A percentile compares a stretch with the other conserved stretches of the same genome.
Conservation (phyloP, 2,329 filamentous ascomycete genomes). For the Ophiosphaerella narmari region DNA sequence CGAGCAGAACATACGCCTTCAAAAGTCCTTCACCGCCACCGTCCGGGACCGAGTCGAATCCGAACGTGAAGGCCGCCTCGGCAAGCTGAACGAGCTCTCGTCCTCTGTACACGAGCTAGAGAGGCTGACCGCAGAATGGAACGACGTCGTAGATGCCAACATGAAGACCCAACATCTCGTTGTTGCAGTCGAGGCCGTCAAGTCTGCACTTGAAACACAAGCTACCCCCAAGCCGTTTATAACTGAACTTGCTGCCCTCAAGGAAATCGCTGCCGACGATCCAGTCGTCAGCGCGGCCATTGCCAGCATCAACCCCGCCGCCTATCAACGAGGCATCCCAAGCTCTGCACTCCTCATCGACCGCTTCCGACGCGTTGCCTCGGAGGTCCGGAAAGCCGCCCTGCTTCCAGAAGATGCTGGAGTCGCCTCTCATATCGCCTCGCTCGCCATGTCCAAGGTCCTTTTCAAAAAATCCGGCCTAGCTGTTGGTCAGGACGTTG, state of each 20-base stretch:
- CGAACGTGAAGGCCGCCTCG: conserved; percentile 84
- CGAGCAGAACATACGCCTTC: conserved; percentile 87
- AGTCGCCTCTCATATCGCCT: conserved; percentile 90
- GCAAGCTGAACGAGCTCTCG: conserved; percentile 81
- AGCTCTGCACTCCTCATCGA: conserved; percentile 86
- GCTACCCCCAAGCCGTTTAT: conserved; percentile 82
- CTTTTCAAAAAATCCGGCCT: conserved; percentile 87
- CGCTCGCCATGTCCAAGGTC: conserved; percentile 86
- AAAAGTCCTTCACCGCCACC: conserved; percentile 79
- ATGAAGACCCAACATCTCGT: conserved; percentile 95
- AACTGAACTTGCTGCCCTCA: conserved; percentile 88
- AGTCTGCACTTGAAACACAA: conserved; percentile 77
- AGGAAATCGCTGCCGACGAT: conserved; percentile 85
- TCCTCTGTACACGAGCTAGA: conserved; percentile 81
- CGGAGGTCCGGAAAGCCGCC: conserved; percentile 91
- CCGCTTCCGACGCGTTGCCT: conserved; percentile 89
- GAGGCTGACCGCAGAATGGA: conserved; percentile 86
- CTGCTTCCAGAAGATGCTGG: conserved; percentile 92
- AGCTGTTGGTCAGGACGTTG: conserved; percentile 84
- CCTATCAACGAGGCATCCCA: conserved; percentile 90
- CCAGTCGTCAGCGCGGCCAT: conserved; percentile 90
- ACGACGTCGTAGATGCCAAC: conserved; percentile 85
- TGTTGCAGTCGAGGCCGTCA: conserved; percentile 91
- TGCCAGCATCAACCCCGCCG: conserved; percentile 89
- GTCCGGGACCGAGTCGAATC: conserved; percentile 82